phyloP scores from a whole-genome alignment of 305 asterid genomes.

The Fraxinus albicans region DNA sequence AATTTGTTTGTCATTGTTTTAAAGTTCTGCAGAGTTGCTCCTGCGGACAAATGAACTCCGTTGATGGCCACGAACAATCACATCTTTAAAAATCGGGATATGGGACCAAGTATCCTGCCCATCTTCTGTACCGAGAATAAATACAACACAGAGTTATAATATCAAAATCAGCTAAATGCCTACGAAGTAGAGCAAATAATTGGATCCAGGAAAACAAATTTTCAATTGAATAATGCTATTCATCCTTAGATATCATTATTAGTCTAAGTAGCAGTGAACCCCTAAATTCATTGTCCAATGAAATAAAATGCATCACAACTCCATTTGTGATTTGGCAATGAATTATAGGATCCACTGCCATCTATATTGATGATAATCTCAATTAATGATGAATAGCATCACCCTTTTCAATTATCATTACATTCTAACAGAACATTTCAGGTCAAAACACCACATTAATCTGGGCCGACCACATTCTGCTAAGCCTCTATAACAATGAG shows the following conservation, averaged over 20 bases:
- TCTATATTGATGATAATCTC: neutral
- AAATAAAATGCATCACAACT: neutral
- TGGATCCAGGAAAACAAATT: neutral
- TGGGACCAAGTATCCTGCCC: constrained; percentile 57
- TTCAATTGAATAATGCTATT: neutral
- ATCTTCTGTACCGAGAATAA: constrained; percentile 43
- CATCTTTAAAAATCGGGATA: constrained; percentile 61
- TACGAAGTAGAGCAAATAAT: neutral
- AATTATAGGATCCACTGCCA: neutral
- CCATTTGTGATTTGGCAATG: neutral
- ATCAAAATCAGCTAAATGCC: constrained; percentile 6
- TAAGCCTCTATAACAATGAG: neutral
- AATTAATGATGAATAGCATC: neutral
- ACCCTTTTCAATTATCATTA: neutral
- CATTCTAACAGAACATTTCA: neutral
- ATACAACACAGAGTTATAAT: neutral
- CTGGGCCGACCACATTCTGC: neutral
- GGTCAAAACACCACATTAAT: neutral
- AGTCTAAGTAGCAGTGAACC: neutral
- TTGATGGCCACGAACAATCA: constrained; percentile 60
- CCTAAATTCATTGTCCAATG: neutral
- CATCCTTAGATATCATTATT: neutral
- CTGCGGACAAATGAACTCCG: constrained; percentile 52
- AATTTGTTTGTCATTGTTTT: constrained; percentile 39
- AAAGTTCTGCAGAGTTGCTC: constrained; percentile 39